These are phyloP conservation scores for Cantharellus anzutake DNA, from an alignment of 768 basidiomycete genomes.

Conservation along the genomic window DNA sequence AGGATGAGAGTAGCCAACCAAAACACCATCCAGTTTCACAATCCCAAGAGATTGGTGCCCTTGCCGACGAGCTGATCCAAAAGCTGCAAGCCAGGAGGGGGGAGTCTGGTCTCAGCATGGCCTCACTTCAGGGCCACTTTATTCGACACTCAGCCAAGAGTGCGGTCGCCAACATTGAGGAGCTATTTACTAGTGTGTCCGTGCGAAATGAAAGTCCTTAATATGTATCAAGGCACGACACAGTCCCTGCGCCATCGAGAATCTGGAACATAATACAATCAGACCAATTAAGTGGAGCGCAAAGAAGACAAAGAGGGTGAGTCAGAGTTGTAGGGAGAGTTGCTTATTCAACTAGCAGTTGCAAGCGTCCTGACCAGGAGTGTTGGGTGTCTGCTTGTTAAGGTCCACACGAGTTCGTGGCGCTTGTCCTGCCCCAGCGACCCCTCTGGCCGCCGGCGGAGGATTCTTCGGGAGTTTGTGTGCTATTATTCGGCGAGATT, in stretches of 20 bases:
- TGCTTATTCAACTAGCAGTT: neutral
- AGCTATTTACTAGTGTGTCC: neutral
- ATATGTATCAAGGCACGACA: neutral
- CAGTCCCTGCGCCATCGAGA: neutral
- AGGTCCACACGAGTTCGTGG: neutral
- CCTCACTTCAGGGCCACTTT: slow-evolving; percentile 85
- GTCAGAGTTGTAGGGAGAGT: neutral
- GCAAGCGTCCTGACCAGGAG: neutral
- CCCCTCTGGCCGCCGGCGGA: neutral
- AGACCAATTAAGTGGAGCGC: neutral
- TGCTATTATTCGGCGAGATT: neutral
- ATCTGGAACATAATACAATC: neutral
- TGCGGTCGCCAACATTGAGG: slow-evolving; percentile 21
- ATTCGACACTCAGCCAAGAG: slow-evolving; percentile 49
- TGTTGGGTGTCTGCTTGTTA: neutral
- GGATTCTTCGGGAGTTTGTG: neutral
- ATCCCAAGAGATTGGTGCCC: slow-evolving; percentile 19
- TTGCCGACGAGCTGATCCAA: slow-evolving; percentile 34
- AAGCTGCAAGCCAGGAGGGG: slow-evolving; percentile 28
- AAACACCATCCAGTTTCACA: neutral
- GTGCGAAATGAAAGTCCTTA: neutral
- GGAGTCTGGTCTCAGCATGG: slow-evolving; percentile 73
- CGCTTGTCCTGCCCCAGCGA: neutral
- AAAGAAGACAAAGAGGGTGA: neutral
- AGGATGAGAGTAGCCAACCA: slow-evolving; percentile 11